Base-by-base conservation (phyloP, 2,329 filamentous ascomycete genomes). In the Myriosclerotinia duriaeana region DNA sequence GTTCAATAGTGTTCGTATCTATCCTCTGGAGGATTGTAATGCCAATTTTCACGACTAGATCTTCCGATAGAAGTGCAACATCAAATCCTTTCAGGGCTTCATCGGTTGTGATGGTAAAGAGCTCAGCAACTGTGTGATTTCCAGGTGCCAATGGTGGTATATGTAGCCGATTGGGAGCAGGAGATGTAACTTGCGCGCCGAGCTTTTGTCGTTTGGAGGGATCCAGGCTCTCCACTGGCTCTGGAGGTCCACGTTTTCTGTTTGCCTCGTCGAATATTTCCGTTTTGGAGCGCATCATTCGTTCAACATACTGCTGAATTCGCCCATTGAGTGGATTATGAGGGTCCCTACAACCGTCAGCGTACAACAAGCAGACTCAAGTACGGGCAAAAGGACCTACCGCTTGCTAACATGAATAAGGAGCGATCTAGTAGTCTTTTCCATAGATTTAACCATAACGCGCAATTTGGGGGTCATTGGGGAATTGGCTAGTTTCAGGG, bases 401-500 rank as follows among this genome's bases (percentile, higher is more conserved):
- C 87, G 85, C 80, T 94, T 94, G 71, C 90, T 82, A 64, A 97
- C 81, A 78, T 97, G 93, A 64, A 93, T 85, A 50, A 98, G 83
- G 56, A 99, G 80, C 71, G 93, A 87, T 73, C 93, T 87, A 3
- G 91, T 91, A 34, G 95, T 99, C 76, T 96, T 92, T 78, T 97
- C 94, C 87, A 99, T 95, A 6, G 94, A 98, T 78, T 89, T 92
- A 69, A 96, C 85, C 73, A 94, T 87, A 68, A 99, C 89, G 72
- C 90, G 92, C 60, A 86, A 85, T 75, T 88, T 92, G 3, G 92
- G 85, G 0, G 90, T 94, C 81, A 96, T 85, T 4, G 90, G 88
- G 2, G 87, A 86, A 73, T 87, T 89, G 66, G 90, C 91, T 70
- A 92, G 85, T 78, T 90, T 92, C 54, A 97, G 80, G 0, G 95